These are phyloP conservation scores for Pseudoturritis turrita DNA, from an alignment of 345 rosid species.

Conservation along the genomic window DNA sequence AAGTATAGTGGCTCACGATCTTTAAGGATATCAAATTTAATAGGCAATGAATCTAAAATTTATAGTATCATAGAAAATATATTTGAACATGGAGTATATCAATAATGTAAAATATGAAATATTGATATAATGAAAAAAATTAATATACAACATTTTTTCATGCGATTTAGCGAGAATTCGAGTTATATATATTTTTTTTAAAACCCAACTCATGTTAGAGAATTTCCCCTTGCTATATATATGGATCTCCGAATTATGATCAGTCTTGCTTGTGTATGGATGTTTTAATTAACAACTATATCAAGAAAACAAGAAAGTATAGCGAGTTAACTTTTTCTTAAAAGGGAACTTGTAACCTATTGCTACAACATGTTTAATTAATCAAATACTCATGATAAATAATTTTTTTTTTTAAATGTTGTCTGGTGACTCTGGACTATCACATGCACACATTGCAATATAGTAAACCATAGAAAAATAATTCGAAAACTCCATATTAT, in stretches of 20 bases:
- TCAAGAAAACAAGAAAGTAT: not conserved
- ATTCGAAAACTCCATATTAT: not conserved
- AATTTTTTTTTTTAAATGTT: too few species aligned
- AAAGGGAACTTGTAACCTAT: not conserved
- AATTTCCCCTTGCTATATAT: not conserved
- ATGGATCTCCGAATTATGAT: not conserved
- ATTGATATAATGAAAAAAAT: too few species aligned
- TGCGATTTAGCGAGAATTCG: too few species aligned
- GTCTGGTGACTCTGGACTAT: not conserved
- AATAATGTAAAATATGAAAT: too few species aligned
- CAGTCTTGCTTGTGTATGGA: not conserved
- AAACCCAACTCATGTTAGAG: too few species aligned
- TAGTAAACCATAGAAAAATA: not conserved
- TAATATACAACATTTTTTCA: too few species aligned
- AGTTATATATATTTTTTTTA: too few species aligned
- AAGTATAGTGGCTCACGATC: too few species aligned
- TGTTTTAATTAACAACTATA: not conserved
- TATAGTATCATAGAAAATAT: too few species aligned
- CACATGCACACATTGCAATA: conserved; percentile 1
- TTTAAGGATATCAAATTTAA: too few species aligned
- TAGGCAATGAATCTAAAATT: too few species aligned
- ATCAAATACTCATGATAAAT: conserved; percentile 1
- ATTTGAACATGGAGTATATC: too few species aligned
- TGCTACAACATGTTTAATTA: not conserved
- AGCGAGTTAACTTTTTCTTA: not conserved